Conservation (phyloP, 495 filamentous ascomycete genomes). For the Penicillium robsamsonii region DNA sequence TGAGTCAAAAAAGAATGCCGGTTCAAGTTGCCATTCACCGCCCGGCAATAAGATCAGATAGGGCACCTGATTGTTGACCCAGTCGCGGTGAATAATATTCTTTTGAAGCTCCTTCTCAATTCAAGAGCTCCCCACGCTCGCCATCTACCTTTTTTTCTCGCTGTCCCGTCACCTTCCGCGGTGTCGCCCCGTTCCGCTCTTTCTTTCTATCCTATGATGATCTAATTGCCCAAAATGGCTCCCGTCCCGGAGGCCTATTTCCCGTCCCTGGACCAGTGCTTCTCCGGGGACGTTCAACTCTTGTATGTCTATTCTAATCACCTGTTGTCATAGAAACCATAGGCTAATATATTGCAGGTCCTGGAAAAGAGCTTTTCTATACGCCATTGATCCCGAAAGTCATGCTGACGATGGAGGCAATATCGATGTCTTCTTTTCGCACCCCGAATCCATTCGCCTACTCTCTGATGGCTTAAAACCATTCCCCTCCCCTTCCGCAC, state of each 20-base stretch:
- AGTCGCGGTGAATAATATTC: slow-evolving; percentile 20
- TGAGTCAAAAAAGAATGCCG: slow-evolving; percentile 20
- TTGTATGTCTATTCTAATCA: slow-evolving; percentile 44
- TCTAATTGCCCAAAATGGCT: slow-evolving; percentile 68
- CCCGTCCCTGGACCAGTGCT: slow-evolving; percentile 62
- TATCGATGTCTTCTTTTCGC: slow-evolving; percentile 63
- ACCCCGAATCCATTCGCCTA: slow-evolving; percentile 61
- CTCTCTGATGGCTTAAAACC: slow-evolving; percentile 62
- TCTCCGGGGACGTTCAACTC: slow-evolving; percentile 56
- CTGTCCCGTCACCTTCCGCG: slow-evolving; percentile 9
- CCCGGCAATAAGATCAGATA: slow-evolving; percentile 39
- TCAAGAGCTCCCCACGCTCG: slow-evolving; percentile 10
- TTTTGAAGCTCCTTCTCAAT: slow-evolving; percentile 16
- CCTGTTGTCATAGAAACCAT: background rate
- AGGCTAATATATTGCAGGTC: slow-evolving; percentile 52
- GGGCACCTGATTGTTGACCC: slow-evolving; percentile 23
- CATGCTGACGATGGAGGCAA: slow-evolving; percentile 47
- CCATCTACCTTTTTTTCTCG: slow-evolving; percentile 9
- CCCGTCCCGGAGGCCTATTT: slow-evolving; percentile 59
- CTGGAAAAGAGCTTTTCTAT: slow-evolving; percentile 70
- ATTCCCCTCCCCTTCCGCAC: slow-evolving; percentile 57
- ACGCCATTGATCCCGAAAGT: slow-evolving; percentile 54
- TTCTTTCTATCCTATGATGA: slow-evolving; percentile 41
- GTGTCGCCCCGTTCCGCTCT: slow-evolving; percentile 13
- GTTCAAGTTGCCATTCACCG: slow-evolving; percentile 28